Evolutionary conservation across 345 rosid species (phyloP).

Genomic region (Moricandia arvensis): DNA sequence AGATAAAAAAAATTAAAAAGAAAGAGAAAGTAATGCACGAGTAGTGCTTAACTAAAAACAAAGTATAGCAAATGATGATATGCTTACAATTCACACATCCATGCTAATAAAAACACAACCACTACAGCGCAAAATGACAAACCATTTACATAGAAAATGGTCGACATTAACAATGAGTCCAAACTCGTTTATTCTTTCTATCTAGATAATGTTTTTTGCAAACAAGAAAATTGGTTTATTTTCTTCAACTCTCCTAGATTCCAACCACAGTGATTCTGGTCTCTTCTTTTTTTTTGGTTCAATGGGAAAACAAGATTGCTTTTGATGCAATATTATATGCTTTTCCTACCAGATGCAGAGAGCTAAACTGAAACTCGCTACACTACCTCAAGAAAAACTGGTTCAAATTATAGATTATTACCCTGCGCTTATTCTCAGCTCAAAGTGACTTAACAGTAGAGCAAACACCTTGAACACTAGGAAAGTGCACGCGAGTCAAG

Average conservation of each 20-base stretch:
- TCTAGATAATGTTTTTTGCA: neutral
- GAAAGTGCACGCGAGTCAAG: neutral
- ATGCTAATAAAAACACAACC: constrained; percentile 33
- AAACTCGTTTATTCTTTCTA: neutral
- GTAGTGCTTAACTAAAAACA: constrained; percentile 23
- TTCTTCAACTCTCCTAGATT: neutral
- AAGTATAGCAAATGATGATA: constrained; percentile 6
- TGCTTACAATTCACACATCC: constrained; percentile 16
- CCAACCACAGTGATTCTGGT: neutral
- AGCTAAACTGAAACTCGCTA: neutral
- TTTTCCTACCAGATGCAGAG: neutral
- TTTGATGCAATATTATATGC: neutral
- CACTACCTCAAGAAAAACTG: neutral
- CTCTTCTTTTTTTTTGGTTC: no score
- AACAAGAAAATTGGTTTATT: neutral
- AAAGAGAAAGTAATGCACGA: constrained; percentile 30
- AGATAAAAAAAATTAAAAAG: constrained; percentile 9
- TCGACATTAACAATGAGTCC: neutral
- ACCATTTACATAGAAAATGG: neutral
- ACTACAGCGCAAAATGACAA: constrained; percentile 34
- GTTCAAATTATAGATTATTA: neutral
- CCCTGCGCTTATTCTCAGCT: neutral
- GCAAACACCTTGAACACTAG: neutral
- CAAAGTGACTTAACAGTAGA: neutral
- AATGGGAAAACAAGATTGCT: neutral